phyloP scores from a whole-genome alignment of 192 early-diverging fungal genomes.

The Coemansia sp. region DNA sequence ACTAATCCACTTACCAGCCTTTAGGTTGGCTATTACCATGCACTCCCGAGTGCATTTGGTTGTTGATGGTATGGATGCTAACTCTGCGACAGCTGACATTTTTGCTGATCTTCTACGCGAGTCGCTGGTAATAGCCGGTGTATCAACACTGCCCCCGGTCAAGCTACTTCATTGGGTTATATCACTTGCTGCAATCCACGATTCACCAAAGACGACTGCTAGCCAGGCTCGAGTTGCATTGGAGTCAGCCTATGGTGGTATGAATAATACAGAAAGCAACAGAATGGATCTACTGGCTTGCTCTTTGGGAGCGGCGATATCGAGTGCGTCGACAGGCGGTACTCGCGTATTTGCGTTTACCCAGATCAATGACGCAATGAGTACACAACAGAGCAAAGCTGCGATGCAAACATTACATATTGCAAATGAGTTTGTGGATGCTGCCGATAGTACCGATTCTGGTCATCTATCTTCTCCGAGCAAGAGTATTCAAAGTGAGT shows the following conservation, averaged over 20 bases:
- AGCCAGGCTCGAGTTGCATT: too few species aligned
- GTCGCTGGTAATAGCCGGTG: slow-evolving; percentile 12
- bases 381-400: slow-evolving; percentile 1
- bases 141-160: background rate
- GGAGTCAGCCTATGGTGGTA: too few species aligned
- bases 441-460: background rate
- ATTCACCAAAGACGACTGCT: background rate
- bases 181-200: background rate
- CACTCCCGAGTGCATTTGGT: slow-evolving; percentile 18
- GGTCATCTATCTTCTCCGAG: slow-evolving; percentile 19
- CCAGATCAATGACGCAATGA: too few species aligned
- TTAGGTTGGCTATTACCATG: slow-evolving; percentile 15
- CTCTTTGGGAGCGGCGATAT: too few species aligned
- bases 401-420: background rate
- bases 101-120: slow-evolving; percentile 28
- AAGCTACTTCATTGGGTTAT: background rate
- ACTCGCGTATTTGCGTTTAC: too few species aligned
- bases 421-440: slow-evolving; percentile 4
- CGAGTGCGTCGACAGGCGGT: too few species aligned
- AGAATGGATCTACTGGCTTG: too few species aligned
- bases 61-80: slow-evolving; percentile 17
- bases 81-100: background rate
- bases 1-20: slow-evolving; percentile 3
- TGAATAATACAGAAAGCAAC: too few species aligned
- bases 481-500: slow-evolving; percentile 26